Percentiles rank a stretch among this genome's conserved stretches.
phyloP scores from a whole-genome alignment of 495 filamentous ascomycete species.

The Aspergillus bertholletiae region DNA sequence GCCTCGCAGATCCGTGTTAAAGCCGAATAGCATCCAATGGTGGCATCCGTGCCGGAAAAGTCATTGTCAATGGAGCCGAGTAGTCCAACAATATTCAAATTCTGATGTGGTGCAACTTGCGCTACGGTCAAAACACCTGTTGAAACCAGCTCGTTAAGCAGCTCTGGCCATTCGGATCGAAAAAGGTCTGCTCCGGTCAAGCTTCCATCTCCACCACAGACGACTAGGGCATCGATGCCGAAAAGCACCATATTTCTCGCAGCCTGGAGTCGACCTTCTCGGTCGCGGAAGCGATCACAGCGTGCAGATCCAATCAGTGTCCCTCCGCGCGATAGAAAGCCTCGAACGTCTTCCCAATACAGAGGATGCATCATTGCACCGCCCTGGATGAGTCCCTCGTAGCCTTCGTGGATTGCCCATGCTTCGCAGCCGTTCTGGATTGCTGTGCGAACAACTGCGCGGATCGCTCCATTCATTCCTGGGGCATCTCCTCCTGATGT shows the following conservation, averaged over 20 bases:
- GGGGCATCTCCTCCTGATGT: conserved; percentile 94
- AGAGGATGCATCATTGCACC: conserved; percentile 79
- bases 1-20: conserved; percentile 84
- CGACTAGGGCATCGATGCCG: conserved; percentile 90
- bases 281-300: conserved; percentile 81
- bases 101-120: conserved; percentile 64
- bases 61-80: conserved; percentile 98
- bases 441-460: conserved; percentile 86
- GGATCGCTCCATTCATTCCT: conserved; percentile 91
- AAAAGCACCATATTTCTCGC: conserved; percentile 90
- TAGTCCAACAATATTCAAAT: conserved; percentile 91
- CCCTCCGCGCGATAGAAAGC: conserved; percentile 86
- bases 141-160: conserved; percentile 74
- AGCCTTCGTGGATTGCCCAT: conserved; percentile 88
- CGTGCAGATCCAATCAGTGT: conserved; percentile 93
- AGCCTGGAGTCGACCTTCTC: conserved; percentile 70
- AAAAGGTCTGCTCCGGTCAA: conserved; percentile 93
- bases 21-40: conserved; percentile 92
- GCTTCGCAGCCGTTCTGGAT: conserved; percentile 80
- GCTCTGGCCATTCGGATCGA: conserved; percentile 78
- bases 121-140: conserved; percentile 60
- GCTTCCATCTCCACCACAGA: conserved; percentile 93
- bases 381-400: conserved; percentile 87
- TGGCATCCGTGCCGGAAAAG: conserved; percentile 90
- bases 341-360: conserved; percentile 89